Percentiles rank a stretch among this genome's conserved stretches.
Evolutionary conservation across 768 basidiomycete genomes (phyloP).

Genomic region (Pleurotus ostreatus): DNA sequence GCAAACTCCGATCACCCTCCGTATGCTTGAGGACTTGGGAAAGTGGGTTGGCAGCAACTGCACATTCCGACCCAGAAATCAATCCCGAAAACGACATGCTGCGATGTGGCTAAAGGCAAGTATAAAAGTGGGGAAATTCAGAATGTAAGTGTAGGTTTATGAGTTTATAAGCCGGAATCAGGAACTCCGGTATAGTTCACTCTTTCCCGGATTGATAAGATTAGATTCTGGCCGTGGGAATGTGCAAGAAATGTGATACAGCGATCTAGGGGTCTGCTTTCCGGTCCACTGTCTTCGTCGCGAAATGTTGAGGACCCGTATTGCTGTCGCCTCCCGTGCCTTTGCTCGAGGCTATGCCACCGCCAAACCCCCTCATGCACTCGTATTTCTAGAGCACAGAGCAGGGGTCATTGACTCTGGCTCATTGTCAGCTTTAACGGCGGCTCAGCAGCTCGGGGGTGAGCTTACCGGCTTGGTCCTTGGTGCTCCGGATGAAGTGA

Average conservation of each 20-base stretch:
- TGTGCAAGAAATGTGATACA: background rate
- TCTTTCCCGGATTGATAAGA: background rate
- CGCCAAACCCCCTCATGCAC: constrained; percentile 59
- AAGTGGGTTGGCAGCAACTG: constrained; percentile 78
- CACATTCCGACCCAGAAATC: constrained; percentile 89
- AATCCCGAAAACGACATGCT: constrained; percentile 74
- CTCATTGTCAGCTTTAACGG: constrained; percentile 88
- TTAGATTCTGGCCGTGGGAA: background rate
- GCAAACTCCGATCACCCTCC: constrained; percentile 83
- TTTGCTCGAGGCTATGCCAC: constrained; percentile 53
- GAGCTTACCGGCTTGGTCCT: constrained; percentile 77
- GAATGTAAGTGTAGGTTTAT: background rate
- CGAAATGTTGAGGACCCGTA: constrained; percentile 6
- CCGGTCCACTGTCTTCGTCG: background rate
- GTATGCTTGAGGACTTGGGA: constrained; percentile 88
- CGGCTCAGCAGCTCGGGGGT: constrained; percentile 82
- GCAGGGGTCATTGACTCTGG: constrained; percentile 78
- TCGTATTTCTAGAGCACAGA: constrained; percentile 89
- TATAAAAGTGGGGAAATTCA: background rate
- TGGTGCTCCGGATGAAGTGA: constrained; percentile 65
- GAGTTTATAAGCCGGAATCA: constrained; percentile 7
- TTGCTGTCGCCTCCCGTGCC: constrained; percentile 6
- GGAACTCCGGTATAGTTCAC: background rate
- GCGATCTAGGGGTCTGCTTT: background rate
- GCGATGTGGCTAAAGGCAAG: background rate